These are phyloP conservation scores for Eutrema yunnanense DNA, from an alignment of 345 rosid genomes.

Conservation along the genomic window DNA sequence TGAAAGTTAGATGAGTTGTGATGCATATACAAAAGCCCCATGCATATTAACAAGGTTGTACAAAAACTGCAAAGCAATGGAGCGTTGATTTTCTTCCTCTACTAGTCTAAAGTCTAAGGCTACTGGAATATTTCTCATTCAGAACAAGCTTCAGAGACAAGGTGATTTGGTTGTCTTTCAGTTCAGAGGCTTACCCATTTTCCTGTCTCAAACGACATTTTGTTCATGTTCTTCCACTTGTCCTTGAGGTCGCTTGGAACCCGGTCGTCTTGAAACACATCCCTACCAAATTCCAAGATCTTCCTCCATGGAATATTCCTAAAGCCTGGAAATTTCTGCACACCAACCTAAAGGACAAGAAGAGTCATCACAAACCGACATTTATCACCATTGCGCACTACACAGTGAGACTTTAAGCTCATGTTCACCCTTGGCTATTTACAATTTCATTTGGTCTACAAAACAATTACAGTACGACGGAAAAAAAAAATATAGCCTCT, in stretches of 20 bases:
- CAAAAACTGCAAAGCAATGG: not conserved
- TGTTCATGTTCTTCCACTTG: constrained; percentile 53
- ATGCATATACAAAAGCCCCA: not conserved
- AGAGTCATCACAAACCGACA: not conserved
- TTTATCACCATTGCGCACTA: not conserved
- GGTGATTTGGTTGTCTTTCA: not conserved
- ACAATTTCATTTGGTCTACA: not conserved
- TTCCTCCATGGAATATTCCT: constrained; percentile 78
- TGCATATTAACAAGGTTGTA: not conserved
- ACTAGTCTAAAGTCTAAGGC: not conserved
- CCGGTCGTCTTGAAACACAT: constrained; percentile 47
- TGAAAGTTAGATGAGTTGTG: not conserved
- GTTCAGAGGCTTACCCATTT: constrained; percentile 4
- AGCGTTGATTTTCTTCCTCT: not conserved
- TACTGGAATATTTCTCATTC: not conserved
- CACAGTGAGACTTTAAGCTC: not conserved
- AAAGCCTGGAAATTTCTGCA: constrained; percentile 32
- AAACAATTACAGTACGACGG: not conserved
- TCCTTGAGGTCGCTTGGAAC: constrained; percentile 68
- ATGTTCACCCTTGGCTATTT: not conserved
- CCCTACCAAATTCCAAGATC: constrained; percentile 59
- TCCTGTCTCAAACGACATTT: not conserved
- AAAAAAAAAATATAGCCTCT: not conserved
- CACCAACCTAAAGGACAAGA: constrained; percentile 49
- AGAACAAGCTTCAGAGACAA: not conserved